These are phyloP conservation scores for Alternaria novae-zelandiae DNA, from an alignment of 2,329 filamentous ascomycete species.

Conservation along the genomic window DNA sequence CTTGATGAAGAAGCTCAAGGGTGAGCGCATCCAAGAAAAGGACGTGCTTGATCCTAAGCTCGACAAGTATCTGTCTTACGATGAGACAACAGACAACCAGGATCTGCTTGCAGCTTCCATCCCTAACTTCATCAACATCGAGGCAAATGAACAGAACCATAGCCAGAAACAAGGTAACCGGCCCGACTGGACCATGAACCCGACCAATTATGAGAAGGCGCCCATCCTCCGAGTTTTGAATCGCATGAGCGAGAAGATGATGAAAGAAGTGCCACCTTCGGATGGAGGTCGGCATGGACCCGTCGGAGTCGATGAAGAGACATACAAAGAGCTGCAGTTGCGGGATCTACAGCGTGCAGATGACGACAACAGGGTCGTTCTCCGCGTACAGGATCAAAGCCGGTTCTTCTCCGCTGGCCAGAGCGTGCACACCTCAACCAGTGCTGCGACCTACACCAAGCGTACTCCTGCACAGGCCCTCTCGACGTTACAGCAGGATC, in stretches of 20 bases:
- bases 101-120: conserved; percentile 67
- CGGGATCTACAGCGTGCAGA: conserved; percentile 79
- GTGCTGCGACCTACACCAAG: conserved; percentile 66
- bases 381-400: conserved; percentile 88
- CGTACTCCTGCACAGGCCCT: conserved; percentile 75
- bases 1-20: conserved; percentile 87
- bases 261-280: conserved; percentile 82
- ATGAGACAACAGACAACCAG: conserved; percentile 62
- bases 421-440: conserved; percentile 52
- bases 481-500: conserved; percentile 66
- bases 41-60: conserved; percentile 80
- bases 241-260: conserved; percentile 88
- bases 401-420: conserved; percentile 72
- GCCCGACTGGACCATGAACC: conserved; percentile 89
- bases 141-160: conserved; percentile 94
- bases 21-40: conserved; percentile 80
- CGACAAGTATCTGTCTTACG: conserved; percentile 81
- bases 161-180: conserved; percentile 86
- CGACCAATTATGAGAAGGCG: conserved; percentile 73
- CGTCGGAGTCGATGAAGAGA: conserved; percentile 72
- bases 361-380: conserved; percentile 76
- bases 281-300: conserved; percentile 72
- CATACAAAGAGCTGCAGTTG: conserved; percentile 76
- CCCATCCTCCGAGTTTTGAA: conserved; percentile 91
- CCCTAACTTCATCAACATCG: conserved; percentile 88